Conservation (phyloP, 192 early-diverging fungal species). For the Coemansia sp. region DNA sequence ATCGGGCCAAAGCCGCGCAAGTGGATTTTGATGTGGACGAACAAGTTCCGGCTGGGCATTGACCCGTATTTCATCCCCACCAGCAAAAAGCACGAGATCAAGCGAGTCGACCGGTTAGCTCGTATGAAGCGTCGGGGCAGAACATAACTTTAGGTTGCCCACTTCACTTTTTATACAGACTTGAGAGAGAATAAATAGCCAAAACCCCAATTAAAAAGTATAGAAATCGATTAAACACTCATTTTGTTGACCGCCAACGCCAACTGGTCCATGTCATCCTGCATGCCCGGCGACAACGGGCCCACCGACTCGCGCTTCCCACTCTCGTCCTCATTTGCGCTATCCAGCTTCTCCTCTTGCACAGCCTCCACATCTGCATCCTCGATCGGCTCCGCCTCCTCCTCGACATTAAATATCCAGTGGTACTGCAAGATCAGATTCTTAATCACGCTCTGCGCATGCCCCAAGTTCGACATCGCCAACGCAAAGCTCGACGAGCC, state of each 20-base stretch:
- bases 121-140: slow-evolving; percentile 46
- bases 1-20: slow-evolving; percentile 64
- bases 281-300: slow-evolving; percentile 25
- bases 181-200: not conserved
- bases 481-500: slow-evolving; percentile 62
- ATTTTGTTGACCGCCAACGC: slow-evolving; percentile 41
- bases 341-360: slow-evolving; percentile 4
- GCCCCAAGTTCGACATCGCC: slow-evolving; percentile 73
- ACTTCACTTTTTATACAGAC: not conserved
- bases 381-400: slow-evolving; percentile 56
- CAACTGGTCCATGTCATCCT: slow-evolving; percentile 45
- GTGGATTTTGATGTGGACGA: slow-evolving; percentile 60
- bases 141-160: not conserved
- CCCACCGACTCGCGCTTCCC: slow-evolving; percentile 28
- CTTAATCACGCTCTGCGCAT: slow-evolving; percentile 71
- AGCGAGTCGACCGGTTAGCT: slow-evolving; percentile 40
- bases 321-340: not conserved
- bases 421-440: slow-evolving; percentile 76
- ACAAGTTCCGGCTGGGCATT: slow-evolving; percentile 59
- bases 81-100: slow-evolving; percentile 55
- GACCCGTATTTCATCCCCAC: slow-evolving; percentile 57
- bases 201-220: not conserved
- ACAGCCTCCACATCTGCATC: slow-evolving; percentile 23
- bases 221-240: slow-evolving; percentile 18
- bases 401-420: slow-evolving; percentile 73